Evolutionary conservation across 768 basidiomycete genomes (phyloP).

Genomic region (Serpula lacrymans): DNA sequence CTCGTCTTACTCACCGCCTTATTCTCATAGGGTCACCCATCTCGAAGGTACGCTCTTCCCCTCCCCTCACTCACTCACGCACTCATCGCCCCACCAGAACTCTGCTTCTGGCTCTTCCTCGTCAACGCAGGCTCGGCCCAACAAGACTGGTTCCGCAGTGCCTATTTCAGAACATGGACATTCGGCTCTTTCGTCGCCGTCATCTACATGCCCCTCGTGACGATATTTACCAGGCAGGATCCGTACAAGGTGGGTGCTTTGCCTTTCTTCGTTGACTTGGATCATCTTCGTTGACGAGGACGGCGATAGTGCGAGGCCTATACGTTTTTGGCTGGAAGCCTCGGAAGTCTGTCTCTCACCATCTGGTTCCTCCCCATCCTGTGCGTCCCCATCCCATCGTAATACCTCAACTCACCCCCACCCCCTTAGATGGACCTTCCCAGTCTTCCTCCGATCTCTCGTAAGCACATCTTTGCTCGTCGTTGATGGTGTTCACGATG

Average conservation of each 20-base stretch:
- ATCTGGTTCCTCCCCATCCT: slow-evolving; percentile 72
- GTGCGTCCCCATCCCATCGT: slow-evolving; percentile 31
- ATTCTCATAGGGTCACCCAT: slow-evolving; percentile 60
- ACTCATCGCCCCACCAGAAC: slow-evolving; percentile 42
- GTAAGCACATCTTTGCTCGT: slow-evolving; percentile 42
- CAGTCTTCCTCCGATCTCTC: slow-evolving; percentile 55
- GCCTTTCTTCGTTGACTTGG: neutral
- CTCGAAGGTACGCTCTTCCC: slow-evolving; percentile 55
- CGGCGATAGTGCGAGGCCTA: slow-evolving; percentile 59
- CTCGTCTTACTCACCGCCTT: neutral
- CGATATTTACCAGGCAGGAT: slow-evolving; percentile 58
- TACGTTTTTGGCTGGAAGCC: slow-evolving; percentile 64
- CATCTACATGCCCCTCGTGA: slow-evolving; percentile 66
- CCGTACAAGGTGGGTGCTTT: slow-evolving; percentile 48
- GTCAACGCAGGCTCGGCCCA: slow-evolving; percentile 59
- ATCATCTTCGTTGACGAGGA: neutral
- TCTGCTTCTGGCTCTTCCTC: slow-evolving; percentile 88
- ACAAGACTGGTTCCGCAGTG: slow-evolving; percentile 74
- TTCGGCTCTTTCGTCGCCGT: slow-evolving; percentile 59
- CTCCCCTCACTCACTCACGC: neutral
- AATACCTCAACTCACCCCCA: slow-evolving; percentile 9
- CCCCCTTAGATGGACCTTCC: slow-evolving; percentile 58
- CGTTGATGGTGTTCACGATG: too few species aligned
- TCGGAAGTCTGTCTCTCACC: slow-evolving; percentile 68
- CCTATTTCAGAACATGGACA: slow-evolving; percentile 74